Evolutionary conservation across 1,284 basidiomycete genomes (phyloP), one percentile per base, ranked within the genome.

Genomic region (Sporisorium graminicola): DNA sequence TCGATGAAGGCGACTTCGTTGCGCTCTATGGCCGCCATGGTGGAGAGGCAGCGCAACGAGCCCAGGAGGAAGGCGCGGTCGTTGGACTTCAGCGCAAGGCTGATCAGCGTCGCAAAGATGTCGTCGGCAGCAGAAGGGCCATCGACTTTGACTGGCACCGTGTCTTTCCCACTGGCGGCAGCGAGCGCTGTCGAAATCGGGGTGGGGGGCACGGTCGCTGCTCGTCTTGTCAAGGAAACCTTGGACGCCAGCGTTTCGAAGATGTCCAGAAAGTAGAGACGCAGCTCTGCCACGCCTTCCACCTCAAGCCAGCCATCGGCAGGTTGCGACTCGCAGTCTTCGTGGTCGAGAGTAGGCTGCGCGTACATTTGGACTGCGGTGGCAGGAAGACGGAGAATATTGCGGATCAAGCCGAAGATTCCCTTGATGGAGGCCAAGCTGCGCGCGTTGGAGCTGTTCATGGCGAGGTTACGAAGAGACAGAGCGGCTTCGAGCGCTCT

Each of bases 51-150:
- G 9, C 83, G 79, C 50, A 85, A 44, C 9, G 77, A 72, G 12
- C 74, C 76, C 4, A 85, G 37, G 26, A 85, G 56, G 13, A 84
- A 69, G 29, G 80, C 77, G 27, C 82, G 82, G 50, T 85, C 83
- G 9, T 69, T 57, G 22, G 81, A 76, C 24, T 78, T 55, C 7
- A 80, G 71, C 10, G 74, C 69, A 12, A 78, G 37, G 4, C 66
- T 65, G 46, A 83, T 58, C 27, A 85, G 69, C 14, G 61, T 57
- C 12, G 55, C 63, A 54, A 84, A 82, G 18, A 84, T 74, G 42
- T 63, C 62, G 56, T 85, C 82, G 31, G 47, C 53, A 2, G 67
- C 52, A 8, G 31, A 42, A 27, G 43, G 9, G 5, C 35, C 46
- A 7, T 64, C 56, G 8, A 33, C 26, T 18, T 63, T 59, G 7